Evolutionary conservation across 2,329 filamentous ascomycete genomes (phyloP).

Genomic region (Dactylonectria estremocensis): DNA sequence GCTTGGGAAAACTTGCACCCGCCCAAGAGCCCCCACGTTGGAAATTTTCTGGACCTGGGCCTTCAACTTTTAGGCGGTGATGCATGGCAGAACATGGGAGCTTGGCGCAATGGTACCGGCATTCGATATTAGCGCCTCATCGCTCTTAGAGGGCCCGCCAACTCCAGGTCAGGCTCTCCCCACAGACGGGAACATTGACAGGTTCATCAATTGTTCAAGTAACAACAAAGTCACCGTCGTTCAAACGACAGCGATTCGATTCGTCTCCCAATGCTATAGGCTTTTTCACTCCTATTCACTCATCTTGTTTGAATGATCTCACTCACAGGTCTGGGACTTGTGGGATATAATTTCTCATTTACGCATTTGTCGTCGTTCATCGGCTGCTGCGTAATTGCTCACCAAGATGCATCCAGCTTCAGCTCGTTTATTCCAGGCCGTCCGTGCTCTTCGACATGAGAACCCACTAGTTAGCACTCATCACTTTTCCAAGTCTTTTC

Average conservation of each 20-base stretch:
- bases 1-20: conserved; percentile 33
- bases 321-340: neutral
- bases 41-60: conserved; percentile 52
- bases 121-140: conserved; percentile 9
- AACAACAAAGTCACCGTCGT: neutral
- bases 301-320: too few species aligned
- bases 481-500: neutral
- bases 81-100: conserved; percentile 58
- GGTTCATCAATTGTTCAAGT: neutral
- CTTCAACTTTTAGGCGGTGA: conserved; percentile 68
- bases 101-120: neutral
- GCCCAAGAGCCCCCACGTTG: conserved; percentile 49
- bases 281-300: neutral
- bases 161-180: conserved; percentile 5
- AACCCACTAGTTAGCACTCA: conserved; percentile 81
- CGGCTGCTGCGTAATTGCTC: neutral
- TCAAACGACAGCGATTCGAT: neutral
- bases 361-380: neutral
- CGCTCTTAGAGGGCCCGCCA: neutral
- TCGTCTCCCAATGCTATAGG: neutral
- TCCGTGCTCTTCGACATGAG: conserved; percentile 73
- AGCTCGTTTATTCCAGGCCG: conserved; percentile 54
- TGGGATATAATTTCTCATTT: neutral
- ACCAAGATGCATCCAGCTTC: conserved; percentile 57
- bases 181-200: neutral